phyloP scores from a whole-genome alignment of 352 stramenopile species.

The Elongisporangium undulatum region DNA sequence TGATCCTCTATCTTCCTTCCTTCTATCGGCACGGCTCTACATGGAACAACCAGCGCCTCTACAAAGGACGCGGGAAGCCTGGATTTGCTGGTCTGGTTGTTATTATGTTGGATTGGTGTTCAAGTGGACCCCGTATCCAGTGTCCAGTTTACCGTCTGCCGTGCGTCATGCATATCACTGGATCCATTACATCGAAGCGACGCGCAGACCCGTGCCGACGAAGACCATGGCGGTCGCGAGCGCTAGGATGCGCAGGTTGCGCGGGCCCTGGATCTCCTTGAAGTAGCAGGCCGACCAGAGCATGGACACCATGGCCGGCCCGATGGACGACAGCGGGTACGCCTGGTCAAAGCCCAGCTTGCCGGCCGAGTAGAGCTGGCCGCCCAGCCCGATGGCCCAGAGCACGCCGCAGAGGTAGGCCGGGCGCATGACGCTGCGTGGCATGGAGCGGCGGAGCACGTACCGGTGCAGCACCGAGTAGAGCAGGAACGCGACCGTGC shows the following conservation, averaged over 20 bases:
- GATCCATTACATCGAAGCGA: slow-evolving; percentile 35
- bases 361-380: slow-evolving; percentile 71
- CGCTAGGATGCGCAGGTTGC: slow-evolving; percentile 57
- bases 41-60: neutral
- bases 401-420: slow-evolving; percentile 76
- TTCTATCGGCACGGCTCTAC: neutral
- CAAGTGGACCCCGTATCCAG: neutral
- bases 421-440: slow-evolving; percentile 73
- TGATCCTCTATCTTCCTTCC: no score
- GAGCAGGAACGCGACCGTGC: slow-evolving; percentile 66
- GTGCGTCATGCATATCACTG: neutral
- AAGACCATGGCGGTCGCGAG: slow-evolving; percentile 63
- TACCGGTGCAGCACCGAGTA: slow-evolving; percentile 80
- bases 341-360: slow-evolving; percentile 75
- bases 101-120: neutral
- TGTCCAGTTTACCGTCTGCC: neutral
- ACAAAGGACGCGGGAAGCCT: neutral
- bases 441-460: slow-evolving; percentile 70
- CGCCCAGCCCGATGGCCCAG: slow-evolving; percentile 63
- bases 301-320: slow-evolving; percentile 80
- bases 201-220: slow-evolving; percentile 58
- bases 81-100: neutral
- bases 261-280: slow-evolving; percentile 68
- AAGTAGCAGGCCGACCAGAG: slow-evolving; percentile 82
- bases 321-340: slow-evolving; percentile 79